Conservation (phyloP, 2,329 filamentous ascomycete genomes). For the Ustilaginoidea virens region DNA sequence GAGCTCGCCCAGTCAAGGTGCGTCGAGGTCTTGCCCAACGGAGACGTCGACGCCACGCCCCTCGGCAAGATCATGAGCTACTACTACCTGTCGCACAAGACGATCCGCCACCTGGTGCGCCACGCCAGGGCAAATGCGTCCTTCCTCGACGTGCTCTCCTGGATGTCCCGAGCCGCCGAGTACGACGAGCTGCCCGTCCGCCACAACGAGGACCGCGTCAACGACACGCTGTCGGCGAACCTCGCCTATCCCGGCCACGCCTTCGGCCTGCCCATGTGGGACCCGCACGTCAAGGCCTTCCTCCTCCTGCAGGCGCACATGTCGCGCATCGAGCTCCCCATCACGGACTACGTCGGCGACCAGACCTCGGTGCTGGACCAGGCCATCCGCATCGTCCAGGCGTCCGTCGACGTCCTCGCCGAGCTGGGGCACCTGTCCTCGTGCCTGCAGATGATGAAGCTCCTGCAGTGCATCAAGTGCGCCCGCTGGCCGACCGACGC, state of each 20-base stretch:
- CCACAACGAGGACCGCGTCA: constrained; percentile 97
- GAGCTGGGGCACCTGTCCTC: constrained; percentile 74
- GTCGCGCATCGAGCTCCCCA: constrained; percentile 80
- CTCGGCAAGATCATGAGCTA: constrained; percentile 98
- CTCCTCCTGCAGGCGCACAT: constrained; percentile 89
- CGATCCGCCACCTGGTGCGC: constrained; percentile 68
- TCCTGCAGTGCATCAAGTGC: constrained; percentile 85
- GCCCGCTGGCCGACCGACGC: constrained; percentile 81
- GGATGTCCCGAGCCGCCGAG: constrained; percentile 88
- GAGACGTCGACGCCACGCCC: constrained; percentile 77
- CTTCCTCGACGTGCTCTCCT: constrained; percentile 71
- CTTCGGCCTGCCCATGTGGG: constrained; percentile 84
- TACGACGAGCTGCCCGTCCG: constrained; percentile 96
- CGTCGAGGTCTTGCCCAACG: constrained; percentile 68
- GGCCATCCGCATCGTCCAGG: constrained; percentile 91
- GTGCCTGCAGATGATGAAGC: constrained; percentile 63
- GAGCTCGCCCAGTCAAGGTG: constrained; percentile 78
- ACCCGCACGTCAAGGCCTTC: constrained; percentile 95
- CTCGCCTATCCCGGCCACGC: constrained; percentile 46
- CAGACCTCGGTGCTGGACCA: constrained; percentile 84
- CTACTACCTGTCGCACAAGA: constrained; percentile 94
- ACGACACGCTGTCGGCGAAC: constrained; percentile 72
- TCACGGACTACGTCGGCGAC: constrained; percentile 93
- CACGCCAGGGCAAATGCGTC: constrained; percentile 60
- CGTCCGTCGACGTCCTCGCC: constrained; percentile 81